A percentile compares a stretch with the other conserved stretches of the same genome.
Conservation (phyloP, 176 grass and related monocot species). For the Carex kokanica region DNA sequence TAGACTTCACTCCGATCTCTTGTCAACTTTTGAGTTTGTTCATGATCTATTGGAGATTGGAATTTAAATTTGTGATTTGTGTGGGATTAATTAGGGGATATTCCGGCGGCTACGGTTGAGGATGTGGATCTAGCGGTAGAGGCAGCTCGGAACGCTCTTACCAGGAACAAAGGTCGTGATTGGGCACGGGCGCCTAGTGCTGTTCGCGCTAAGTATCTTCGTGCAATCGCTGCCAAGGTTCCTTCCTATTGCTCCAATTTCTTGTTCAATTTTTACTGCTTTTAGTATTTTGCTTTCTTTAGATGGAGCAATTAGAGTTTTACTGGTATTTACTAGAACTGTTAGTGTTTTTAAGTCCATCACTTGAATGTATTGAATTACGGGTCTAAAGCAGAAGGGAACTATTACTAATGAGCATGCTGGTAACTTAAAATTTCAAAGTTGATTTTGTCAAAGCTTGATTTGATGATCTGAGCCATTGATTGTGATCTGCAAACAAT, state of each 20-base stretch:
- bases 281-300: slow-evolving; percentile 13
- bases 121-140: slow-evolving; percentile 88
- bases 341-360: background rate
- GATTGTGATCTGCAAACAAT: background rate
- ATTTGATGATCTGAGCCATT: background rate
- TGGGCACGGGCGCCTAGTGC: slow-evolving; percentile 78
- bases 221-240: slow-evolving; percentile 93
- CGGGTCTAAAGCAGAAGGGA: background rate
- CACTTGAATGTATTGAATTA: background rate
- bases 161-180: slow-evolving; percentile 71
- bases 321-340: background rate
- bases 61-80: background rate
- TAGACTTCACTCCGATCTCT: background rate
- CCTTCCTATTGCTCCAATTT: background rate
- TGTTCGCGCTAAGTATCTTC: slow-evolving; percentile 84
- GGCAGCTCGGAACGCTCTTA: slow-evolving; percentile 62
- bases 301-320: background rate
- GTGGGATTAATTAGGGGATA: slow-evolving; percentile 53
- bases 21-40: background rate
- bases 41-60: background rate
- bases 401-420: too few species aligned
- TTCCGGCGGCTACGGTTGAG: slow-evolving; percentile 81
- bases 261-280: background rate
- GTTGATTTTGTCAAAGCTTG: background rate
- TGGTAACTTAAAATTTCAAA: background rate